Base-by-base conservation (phyloP, 345 rosid genomes). In the Luvunga scandens region DNA sequence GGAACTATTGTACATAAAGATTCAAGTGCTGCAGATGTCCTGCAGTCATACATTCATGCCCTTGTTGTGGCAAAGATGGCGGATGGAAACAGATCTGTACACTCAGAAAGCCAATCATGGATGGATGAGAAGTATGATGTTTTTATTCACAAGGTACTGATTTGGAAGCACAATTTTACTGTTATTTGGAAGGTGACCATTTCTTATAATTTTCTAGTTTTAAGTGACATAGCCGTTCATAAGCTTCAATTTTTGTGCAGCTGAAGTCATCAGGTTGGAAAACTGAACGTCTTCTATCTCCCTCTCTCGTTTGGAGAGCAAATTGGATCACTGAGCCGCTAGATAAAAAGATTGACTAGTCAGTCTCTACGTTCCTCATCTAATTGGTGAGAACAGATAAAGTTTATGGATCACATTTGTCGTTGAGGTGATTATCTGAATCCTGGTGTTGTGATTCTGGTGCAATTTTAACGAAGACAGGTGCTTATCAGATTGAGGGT, bases 231-330 rank as follows among this genome's bases (percentile, higher is more conserved):
- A 8, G 1, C 21, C 19, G 5, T 45, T 30, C 39, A 0, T 22
- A 12, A 66, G 24, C 66, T 22, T 72, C 19, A 13, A 25, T 63
- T 39, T 7, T 73, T 71, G 71, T 83, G 89, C 92, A 93, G 98
- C 80, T 91, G 63, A 92, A 82, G 66, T 86, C 84, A 66, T 81
- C 86, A 4, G 98, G 98, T 76, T 95, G 98, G 98, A 91, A 90
- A 81, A 87, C 93, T 4, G 93, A 91, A 68, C 95, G 97, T 63
- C 95, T 95, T 73, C 91, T 93, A 45, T 83, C 92, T 25, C 92
- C 88, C 53, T 89, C 97, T 24, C 83, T 93, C 71, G 80, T 84
- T 53, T 95, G 98, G 98, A 90, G 84, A 79, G 98, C 98, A 69
- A 83, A 87, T 65, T 95, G 98, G 98, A 78, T 73, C 62, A 24